Percentiles rank a stretch among this genome's conserved stretches.
Conservation (phyloP, 2,329 filamentous ascomycete species). For the Neofusicoccum umdonicola region DNA sequence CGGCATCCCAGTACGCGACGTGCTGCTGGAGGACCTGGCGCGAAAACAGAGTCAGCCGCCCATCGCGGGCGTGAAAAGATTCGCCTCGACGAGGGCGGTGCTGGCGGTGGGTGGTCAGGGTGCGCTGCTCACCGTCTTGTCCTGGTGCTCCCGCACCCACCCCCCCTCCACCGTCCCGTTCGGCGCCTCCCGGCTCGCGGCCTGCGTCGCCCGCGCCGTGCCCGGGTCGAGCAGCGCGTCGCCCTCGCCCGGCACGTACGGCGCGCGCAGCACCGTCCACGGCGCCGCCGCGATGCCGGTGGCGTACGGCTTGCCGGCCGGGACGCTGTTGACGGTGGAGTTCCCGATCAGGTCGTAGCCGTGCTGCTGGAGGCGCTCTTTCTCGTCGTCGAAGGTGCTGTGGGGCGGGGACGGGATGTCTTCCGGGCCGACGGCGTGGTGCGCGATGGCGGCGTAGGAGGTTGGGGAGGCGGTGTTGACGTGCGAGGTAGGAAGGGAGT, state of each 20-base stretch:
- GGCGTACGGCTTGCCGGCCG: conserved; percentile 10
- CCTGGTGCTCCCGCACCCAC: conserved; percentile 38
- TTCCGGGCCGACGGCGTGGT: background rate
- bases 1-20: conserved; percentile 52
- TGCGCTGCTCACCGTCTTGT: conserved; percentile 30
- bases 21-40: conserved; percentile 51
- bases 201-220: conserved; percentile 12
- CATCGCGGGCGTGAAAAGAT: too few species aligned
- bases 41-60: background rate
- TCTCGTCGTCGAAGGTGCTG: background rate
- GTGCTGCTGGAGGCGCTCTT: conserved; percentile 1
- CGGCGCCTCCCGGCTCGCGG: conserved; percentile 37
- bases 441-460: conserved; percentile 11
- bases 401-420: conserved; percentile 5
- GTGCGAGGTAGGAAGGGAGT: background rate
- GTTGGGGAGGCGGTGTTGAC: background rate
- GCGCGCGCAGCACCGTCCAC: conserved; percentile 1
- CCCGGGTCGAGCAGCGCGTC: conserved; percentile 9
- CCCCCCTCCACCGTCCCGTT: conserved; percentile 42
- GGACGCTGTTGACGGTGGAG: background rate
- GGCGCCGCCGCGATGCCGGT: conserved; percentile 3
- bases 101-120: too few species aligned
- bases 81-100: too few species aligned
- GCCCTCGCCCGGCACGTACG: conserved; percentile 7
- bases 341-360: conserved; percentile 9